Conservation (phyloP, 2,329 filamentous ascomycete species). For the Tolypocladium tropicale region DNA sequence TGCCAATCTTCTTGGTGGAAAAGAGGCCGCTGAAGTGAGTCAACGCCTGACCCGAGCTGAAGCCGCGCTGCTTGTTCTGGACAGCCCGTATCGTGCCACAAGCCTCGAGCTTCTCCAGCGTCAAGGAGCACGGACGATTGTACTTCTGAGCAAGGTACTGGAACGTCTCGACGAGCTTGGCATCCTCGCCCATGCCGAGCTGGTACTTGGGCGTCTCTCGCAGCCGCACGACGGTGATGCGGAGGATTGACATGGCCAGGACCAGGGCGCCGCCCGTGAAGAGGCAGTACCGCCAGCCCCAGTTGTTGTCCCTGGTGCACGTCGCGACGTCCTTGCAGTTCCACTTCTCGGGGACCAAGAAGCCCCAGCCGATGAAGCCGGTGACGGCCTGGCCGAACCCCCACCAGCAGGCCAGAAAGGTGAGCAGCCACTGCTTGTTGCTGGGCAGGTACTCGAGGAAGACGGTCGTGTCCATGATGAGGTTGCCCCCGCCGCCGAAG, state of each 20-base stretch:
- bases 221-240: slow-evolving; percentile 34
- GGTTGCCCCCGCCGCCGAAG: slow-evolving; percentile 47
- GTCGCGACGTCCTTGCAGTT: slow-evolving; percentile 30
- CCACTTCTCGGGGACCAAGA: slow-evolving; percentile 37
- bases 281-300: slow-evolving; percentile 38
- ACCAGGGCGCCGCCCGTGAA: slow-evolving; percentile 35
- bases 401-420: slow-evolving; percentile 37
- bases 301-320: slow-evolving; percentile 34
- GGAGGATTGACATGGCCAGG: slow-evolving; percentile 31
- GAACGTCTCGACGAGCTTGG: slow-evolving; percentile 37
- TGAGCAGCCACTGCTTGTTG: slow-evolving; percentile 36
- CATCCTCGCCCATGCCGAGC: slow-evolving; percentile 33
- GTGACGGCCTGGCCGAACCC: slow-evolving; percentile 39
- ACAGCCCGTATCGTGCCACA: slow-evolving; percentile 31
- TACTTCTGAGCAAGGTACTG: slow-evolving; percentile 38
- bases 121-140: slow-evolving; percentile 27
- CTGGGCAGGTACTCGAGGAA: slow-evolving; percentile 41
- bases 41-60: slow-evolving; percentile 20
- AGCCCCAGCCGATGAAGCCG: slow-evolving; percentile 33
- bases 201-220: slow-evolving; percentile 40
- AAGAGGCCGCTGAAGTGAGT: slow-evolving; percentile 58
- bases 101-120: slow-evolving; percentile 32
- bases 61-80: slow-evolving; percentile 20
- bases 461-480: slow-evolving; percentile 40
- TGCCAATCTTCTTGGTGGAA: slow-evolving; percentile 44